phyloP scores from a whole-genome alignment of 768 basidiomycete genomes.

The Termitomyces sp. region DNA sequence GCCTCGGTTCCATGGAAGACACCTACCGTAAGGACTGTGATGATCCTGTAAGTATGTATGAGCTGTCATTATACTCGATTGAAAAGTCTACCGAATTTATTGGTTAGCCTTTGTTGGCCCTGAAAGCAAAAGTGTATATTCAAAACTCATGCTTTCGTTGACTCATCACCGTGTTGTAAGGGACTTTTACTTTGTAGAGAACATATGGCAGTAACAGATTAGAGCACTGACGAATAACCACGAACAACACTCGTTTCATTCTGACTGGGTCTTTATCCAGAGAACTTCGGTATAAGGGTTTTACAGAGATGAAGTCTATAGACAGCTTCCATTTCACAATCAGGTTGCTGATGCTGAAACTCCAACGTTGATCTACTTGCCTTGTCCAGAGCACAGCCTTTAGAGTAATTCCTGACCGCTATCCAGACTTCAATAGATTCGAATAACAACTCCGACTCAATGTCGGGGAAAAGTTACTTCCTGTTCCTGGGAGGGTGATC shows the following conservation, averaged over 20 bases:
- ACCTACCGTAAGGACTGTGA: not conserved
- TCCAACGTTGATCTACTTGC: not conserved
- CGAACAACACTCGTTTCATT: not conserved
- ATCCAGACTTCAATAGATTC: too few species aligned
- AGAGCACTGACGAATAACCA: not conserved
- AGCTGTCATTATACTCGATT: not conserved
- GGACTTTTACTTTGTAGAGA: not conserved
- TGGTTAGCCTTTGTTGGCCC: not conserved
- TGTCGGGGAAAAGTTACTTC: not conserved
- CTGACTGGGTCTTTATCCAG: too few species aligned
- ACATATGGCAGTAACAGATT: not conserved
- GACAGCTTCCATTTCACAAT: not conserved
- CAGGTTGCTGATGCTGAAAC: not conserved
- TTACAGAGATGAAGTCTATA: not conserved
- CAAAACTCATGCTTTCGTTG: not conserved
- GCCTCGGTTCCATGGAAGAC: slow-evolving; percentile 19
- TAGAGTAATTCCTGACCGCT: not conserved
- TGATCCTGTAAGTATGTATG: not conserved
- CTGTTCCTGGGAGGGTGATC: not conserved
- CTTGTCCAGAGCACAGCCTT: not conserved
- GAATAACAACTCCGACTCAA: not conserved
- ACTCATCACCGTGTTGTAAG: not conserved
- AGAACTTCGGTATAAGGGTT: not conserved
- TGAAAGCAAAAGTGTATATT: not conserved
- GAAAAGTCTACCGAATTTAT: not conserved